Conservation (phyloP, 768 basidiomycete species). For the Candolleomyces eurysporus region DNA sequence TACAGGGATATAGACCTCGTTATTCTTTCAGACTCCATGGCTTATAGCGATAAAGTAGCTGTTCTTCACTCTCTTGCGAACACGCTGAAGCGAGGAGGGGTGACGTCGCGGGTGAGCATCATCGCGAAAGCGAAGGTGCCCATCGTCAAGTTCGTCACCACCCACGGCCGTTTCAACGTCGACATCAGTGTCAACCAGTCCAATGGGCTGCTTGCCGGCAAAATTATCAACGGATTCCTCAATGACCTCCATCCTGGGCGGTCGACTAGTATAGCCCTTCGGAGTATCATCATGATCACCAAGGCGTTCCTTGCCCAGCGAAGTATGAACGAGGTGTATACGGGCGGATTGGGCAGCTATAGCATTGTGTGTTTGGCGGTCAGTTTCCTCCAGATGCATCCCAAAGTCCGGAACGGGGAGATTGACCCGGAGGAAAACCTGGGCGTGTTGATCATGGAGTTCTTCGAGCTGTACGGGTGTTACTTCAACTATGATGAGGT, state of each 20-base stretch:
- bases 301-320: conserved; percentile 90
- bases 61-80: conserved; percentile 79
- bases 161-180: conserved; percentile 78
- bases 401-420: conserved; percentile 85
- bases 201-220: conserved; percentile 77
- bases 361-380: conserved; percentile 91
- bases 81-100: conserved; percentile 66
- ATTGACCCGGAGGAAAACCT: conserved; percentile 86
- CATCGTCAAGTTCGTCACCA: conserved; percentile 92
- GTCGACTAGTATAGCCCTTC: conserved; percentile 55
- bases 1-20: conserved; percentile 99
- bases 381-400: conserved; percentile 96
- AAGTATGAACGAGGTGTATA: conserved; percentile 97
- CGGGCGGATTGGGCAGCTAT: conserved; percentile 92
- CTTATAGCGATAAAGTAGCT: conserved; percentile 60
- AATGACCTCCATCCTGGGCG: conserved; percentile 46
- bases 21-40: conserved; percentile 76
- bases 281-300: conserved; percentile 80
- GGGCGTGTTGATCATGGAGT: conserved; percentile 94
- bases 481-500: conserved; percentile 90
- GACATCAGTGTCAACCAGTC: conserved; percentile 93
- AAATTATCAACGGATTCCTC: conserved; percentile 79
- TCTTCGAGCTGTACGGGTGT: conserved; percentile 92
- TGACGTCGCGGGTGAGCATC: conserved; percentile 78
- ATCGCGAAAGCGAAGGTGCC: conserved; percentile 95